These are phyloP conservation scores for Clohesyomyces aquaticus DNA, from an alignment of 495 filamentous ascomycete species.

Conservation along the genomic window DNA sequence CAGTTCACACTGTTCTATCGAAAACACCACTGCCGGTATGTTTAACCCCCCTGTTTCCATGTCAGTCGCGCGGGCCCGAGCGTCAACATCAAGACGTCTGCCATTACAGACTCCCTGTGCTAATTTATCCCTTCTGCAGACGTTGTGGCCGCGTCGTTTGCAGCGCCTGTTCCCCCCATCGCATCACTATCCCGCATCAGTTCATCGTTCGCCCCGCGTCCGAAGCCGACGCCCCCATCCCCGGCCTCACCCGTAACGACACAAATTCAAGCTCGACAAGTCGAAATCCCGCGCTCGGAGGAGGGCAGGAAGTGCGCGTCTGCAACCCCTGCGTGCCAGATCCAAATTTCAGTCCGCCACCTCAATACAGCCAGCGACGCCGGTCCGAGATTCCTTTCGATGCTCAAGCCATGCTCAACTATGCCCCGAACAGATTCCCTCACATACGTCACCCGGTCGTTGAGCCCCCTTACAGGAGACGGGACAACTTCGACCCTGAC, in stretches of 20 bases:
- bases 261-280: conserved; percentile 5
- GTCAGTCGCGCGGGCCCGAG: no score
- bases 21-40: conserved; percentile 41
- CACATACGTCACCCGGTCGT: background rate
- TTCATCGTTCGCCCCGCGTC: conserved; percentile 85
- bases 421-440: background rate
- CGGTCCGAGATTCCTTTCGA: background rate
- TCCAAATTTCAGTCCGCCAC: conserved; percentile 72
- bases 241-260: conserved; percentile 50
- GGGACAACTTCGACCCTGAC: no score
- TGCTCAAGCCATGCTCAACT: background rate
- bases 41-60: background rate
- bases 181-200: conserved; percentile 90
- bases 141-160: conserved; percentile 97
- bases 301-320: conserved; percentile 84
- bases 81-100: no score
- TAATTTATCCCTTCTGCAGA: conserved; percentile 50
- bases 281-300: conserved; percentile 62
- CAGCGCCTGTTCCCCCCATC: conserved; percentile 86
- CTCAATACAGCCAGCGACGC: conserved; percentile 14
- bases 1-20: conserved; percentile 37
- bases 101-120: no score
- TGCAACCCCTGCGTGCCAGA: conserved; percentile 96
- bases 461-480: no score
- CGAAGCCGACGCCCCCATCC: conserved; percentile 40